Base-by-base conservation (phyloP, 2,329 filamentous ascomycete genomes). In the Exutisphaerella laricina region DNA sequence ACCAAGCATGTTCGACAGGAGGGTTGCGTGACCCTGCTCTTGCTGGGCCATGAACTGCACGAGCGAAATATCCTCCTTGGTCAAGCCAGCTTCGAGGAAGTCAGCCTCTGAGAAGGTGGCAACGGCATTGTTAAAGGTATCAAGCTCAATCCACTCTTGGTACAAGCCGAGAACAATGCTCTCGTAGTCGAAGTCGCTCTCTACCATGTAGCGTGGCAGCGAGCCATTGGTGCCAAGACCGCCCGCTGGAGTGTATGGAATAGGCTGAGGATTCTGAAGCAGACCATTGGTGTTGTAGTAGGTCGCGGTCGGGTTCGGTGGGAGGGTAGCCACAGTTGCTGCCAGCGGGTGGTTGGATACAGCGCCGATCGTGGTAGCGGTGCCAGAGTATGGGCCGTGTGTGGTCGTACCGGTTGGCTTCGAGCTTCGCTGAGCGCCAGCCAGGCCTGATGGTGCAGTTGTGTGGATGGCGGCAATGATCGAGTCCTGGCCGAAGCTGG, bases 131-230 rank as follows among this genome's bases (percentile, higher is more conserved):
- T 85, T 80, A 74, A 92, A 92, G 10, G 88, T 73, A 59, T 92
- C 87, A 1, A 92, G 72, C 66, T 92, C 85, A 41, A 90, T 88
- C 76, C 79, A 92, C 65, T 92, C 86, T 56, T 88, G 83, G 60
- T 90, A 89, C 0, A 90, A 70, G 9, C 77, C 84, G 9, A 92
- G 70, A 0, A 80, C 75, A 21, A 92, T 73, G 0, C 84, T 88
- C 61, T 90, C 75, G 60, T 83, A 92, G 63, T 92, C 87, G 58
- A 88, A 92, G 58, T 94, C 87, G 50, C 82, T 86, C 56, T 86
- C 74, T 0, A 85, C 80, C 48, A 83, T 79, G 64, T 90, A 90
- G 1, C 88, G 78, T 1, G 85, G 85, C 31, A 75, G 73, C 0
- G 79, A 77, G n/a, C 85, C 85, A 47, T 90, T 89, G 31, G 85